Conservation (phyloP, 164 flowering plant genomes). For the Cinnamomum chago region DNA sequence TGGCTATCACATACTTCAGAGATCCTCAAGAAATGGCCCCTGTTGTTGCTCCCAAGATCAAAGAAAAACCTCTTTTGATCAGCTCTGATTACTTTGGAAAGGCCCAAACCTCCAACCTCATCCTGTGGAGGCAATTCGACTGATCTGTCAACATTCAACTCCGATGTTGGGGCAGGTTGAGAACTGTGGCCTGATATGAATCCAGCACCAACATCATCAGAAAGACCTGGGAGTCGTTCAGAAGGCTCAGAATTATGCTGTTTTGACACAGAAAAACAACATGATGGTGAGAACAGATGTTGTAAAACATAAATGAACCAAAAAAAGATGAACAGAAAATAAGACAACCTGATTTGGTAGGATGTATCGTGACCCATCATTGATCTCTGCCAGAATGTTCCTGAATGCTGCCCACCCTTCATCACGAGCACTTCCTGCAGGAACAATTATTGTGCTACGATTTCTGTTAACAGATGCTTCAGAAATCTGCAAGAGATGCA, state of each 20-base stretch:
- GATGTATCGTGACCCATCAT: conserved; percentile 76
- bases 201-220: conserved; percentile 98
- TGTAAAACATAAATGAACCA: not conserved
- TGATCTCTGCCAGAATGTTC: conserved; percentile 83
- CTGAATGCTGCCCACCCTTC: conserved; percentile 98
- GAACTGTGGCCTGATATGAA: conserved; percentile 81
- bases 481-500: conserved; percentile 49
- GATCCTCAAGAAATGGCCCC: conserved; percentile 87
- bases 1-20: conserved; percentile 49
- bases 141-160: conserved; percentile 61
- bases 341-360: conserved; percentile 43
- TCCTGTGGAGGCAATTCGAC: conserved; percentile 64
- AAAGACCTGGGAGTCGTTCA: conserved; percentile 77
- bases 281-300: not conserved
- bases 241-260: conserved; percentile 73
- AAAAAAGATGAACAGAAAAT: not conserved
- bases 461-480: conserved; percentile 97
- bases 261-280: conserved; percentile 7
- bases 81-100: conserved; percentile 81
- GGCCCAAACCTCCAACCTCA: conserved; percentile 56
- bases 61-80: conserved; percentile 96
- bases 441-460: conserved; percentile 95
- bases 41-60: conserved; percentile 91
- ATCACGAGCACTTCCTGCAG: conserved; percentile 81
- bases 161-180: conserved; percentile 57